Base-by-base conservation (phyloP, 163 green algal genomes). In the Prototheca cutis region DNA sequence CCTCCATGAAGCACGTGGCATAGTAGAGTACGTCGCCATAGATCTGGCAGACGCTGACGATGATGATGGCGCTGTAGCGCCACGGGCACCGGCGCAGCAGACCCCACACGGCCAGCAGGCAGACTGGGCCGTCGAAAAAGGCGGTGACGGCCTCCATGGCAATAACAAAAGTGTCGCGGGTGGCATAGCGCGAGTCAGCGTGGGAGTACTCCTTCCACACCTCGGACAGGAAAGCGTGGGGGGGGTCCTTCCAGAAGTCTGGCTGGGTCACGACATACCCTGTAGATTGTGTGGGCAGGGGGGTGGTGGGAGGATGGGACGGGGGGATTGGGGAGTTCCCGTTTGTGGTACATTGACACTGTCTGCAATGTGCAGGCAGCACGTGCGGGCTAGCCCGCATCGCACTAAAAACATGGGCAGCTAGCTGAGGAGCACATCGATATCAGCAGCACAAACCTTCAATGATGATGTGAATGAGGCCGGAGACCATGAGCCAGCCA, bases 11-110 rank as follows among this genome's bases (percentile, higher is more conserved):
- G 66, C 72, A 86, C 4, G 88, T 96, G 15, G 62, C 65, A 68
- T 88, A 96, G 70, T 96, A 96, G 24, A 96, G 67, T 33, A 95
- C 79, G 30, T 91, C 85, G 25, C 88, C 88, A 48, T 96, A 96
- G 3, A 95, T 61, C 69, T 96, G 89, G 6, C 84, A 80, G 27
- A 90, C 34, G 1, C 80, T 88, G 23, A 95, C 80, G 3, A 89
- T 29, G 6, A 91, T 29, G 56, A 89, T 79, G 6, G 84, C 51
- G 0, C 69, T 74, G 55, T 80, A 83, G 32, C 84, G 72, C 79
- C 80, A 96, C 25, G 78, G 45, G 40, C 72, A 71, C 48, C 17
- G 32, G 21, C 27, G 28, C 1, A 87, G 42, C 32, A 96, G 80
- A 39, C 65, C 81, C 34, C 72, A 82, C 25, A 83, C 70, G 32